Evolutionary conservation across 768 basidiomycete genomes (phyloP).

Genomic region (Cystobasidium ongulense): DNA sequence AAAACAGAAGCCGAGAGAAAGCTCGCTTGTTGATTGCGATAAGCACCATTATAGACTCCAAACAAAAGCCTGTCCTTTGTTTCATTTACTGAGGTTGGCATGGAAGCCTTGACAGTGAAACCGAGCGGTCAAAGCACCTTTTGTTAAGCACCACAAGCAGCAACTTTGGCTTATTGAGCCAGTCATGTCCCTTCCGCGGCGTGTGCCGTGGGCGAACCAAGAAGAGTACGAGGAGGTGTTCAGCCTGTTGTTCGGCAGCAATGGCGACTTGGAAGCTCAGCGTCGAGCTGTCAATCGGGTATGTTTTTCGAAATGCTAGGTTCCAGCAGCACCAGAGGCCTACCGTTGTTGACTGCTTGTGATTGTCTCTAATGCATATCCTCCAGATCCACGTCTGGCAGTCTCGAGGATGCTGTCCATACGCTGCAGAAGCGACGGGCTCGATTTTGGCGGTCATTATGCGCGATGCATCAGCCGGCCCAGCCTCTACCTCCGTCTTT

Average conservation of each 20-base stretch:
- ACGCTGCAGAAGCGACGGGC: constrained; percentile 39
- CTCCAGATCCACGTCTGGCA: constrained; percentile 38
- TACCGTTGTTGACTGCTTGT: not conserved
- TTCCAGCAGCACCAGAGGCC: not conserved
- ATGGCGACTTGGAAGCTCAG: constrained; percentile 56
- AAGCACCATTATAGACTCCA: too few relatives aligned
- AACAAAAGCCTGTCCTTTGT: not conserved
- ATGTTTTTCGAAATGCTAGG: not conserved
- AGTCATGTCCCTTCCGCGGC: constrained; percentile 51
- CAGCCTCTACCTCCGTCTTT: not conserved
- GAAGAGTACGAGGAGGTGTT: constrained; percentile 68
- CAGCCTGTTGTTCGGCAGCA: constrained; percentile 55
- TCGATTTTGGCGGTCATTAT: constrained; percentile 36
- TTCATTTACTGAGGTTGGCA: not conserved
- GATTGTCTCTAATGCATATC: not conserved
- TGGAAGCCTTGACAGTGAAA: not conserved
- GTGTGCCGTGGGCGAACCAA: constrained; percentile 67
- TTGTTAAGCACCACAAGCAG: not conserved
- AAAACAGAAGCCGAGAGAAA: not conserved
- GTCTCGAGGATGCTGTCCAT: constrained; percentile 36
- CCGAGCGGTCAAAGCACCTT: not conserved
- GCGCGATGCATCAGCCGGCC: constrained; percentile 24
- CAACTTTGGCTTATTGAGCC: not conserved
- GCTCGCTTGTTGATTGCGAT: too few relatives aligned
- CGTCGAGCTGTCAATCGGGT: constrained; percentile 52